phyloP scores from a whole-genome alignment of 129 eudicot genomes.

The Scalesia atractyloides region DNA sequence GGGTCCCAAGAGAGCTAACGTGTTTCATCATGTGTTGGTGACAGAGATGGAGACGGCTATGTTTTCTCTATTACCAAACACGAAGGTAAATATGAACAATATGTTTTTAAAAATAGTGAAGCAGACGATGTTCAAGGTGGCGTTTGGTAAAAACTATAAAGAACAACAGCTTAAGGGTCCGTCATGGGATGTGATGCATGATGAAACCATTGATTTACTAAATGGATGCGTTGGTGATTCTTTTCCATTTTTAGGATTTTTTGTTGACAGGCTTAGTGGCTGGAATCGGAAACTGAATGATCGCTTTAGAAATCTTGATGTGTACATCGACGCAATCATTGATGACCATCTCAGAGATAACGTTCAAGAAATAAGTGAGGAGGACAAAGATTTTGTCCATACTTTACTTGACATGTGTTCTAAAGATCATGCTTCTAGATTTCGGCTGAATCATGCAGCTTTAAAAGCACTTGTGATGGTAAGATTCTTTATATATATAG shows the following conservation, averaged over 20 bases:
- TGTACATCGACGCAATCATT: slow-evolving; percentile 3
- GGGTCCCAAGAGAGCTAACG: slow-evolving; percentile 19
- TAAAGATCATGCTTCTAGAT: not conserved
- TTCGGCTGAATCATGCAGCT: slow-evolving; percentile 8
- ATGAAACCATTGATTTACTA: not conserved
- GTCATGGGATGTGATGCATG: slow-evolving; percentile 18
- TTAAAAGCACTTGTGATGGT: slow-evolving; percentile 26
- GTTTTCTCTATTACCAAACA: not conserved
- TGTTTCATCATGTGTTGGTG: slow-evolving; percentile 7
- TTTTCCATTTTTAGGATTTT: slow-evolving; percentile 18
- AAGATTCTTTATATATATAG: not conserved
- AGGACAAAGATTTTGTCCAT: slow-evolving; percentile 20
- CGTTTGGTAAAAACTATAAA: slow-evolving; percentile 23
- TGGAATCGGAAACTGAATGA: not conserved
- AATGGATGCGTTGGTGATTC: slow-evolving; percentile 19
- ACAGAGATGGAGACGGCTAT: not conserved
- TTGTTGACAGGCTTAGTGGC: slow-evolving; percentile 13
- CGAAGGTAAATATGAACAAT: not conserved
- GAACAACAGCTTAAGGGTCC: slow-evolving; percentile 13
- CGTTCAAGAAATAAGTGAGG: not conserved
- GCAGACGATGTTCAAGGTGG: slow-evolving; percentile 18
- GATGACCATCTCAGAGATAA: slow-evolving; percentile 14
- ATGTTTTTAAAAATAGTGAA: not conserved
- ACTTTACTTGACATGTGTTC: not conserved
- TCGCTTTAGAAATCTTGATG: slow-evolving; percentile 19